Evolutionary conservation across 2,329 filamentous ascomycete species (phyloP).

Genomic region (Hypoxylon sp.): DNA sequence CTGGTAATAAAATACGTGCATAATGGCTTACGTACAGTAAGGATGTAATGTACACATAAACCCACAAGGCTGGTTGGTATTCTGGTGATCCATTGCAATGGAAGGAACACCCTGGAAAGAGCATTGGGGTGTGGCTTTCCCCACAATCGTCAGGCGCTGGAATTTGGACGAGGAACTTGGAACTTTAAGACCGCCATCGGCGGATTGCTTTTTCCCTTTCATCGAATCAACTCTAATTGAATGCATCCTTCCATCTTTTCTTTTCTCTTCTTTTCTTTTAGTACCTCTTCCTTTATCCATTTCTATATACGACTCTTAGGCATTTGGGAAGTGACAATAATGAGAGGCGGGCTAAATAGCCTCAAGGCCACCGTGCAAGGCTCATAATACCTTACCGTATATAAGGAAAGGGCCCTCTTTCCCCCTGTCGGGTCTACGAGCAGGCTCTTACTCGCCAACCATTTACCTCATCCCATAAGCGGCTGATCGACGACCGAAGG

Average conservation of each 20-base stretch:
- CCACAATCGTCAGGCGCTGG: conserved; percentile 25
- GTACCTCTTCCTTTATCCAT: not conserved
- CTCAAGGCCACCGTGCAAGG: not conserved
- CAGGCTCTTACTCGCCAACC: conserved; percentile 2
- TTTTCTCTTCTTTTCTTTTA: not conserved
- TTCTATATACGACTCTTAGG: not conserved
- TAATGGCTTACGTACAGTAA: conserved; percentile 11
- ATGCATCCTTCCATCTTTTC: not conserved
- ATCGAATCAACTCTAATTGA: conserved; percentile 4
- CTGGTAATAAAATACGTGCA: conserved; percentile 17
- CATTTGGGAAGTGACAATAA: not conserved
- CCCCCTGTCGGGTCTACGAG: not conserved
- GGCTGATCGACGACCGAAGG: conserved; percentile 36
- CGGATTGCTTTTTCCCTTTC: conserved; percentile 9
- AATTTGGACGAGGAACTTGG: conserved; percentile 11
- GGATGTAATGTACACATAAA: conserved; percentile 1
- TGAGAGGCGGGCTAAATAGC: not conserved
- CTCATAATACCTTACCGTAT: not conserved
- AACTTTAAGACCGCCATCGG: conserved; percentile 14
- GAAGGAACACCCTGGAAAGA: conserved; percentile 11
- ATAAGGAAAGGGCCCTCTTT: not conserved
- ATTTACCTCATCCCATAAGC: conserved; percentile 19
- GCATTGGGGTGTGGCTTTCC: conserved; percentile 3
- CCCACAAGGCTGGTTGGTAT: conserved; percentile 17
- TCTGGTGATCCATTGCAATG: conserved; percentile 20